Evolutionary conservation across 805 yeast species (phyloP), one percentile per base, ranked within the genome.

Genomic region (Starmera caribaea): DNA sequence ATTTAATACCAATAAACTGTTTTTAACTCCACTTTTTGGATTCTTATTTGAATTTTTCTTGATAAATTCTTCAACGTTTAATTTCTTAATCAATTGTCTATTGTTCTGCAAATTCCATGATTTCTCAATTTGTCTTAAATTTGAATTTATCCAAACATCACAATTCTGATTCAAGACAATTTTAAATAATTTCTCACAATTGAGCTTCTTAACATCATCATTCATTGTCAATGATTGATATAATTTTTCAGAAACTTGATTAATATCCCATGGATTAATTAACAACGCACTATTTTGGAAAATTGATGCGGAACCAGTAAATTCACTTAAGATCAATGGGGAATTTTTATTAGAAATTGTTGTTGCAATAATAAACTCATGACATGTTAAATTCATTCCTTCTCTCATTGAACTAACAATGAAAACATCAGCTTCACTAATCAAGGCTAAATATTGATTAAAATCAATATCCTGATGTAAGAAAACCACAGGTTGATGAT

Each of bases 351-450:
- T 76, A 16, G 68, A 62, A 21, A 21, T 21, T 21, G 26, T 21
- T 1, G 92, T 74, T 21, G 95, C 84, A 40, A 80, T 81, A 33
- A 88, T 73, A 57, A 82, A 92, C 58, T 92, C 98, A 55, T 92
- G 98, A 50, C 96, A 90, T 0, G 97, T 89, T 54, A 92, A 68
- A 52, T 92, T 92, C 88, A 92, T 84, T 21, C 98, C 98, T 59
- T 92, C 98, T 55, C 98, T 79, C 69, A 90, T 74, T 2, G 96
- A 84, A 9, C 94, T 79, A 2, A 90, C 96, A 34, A 84, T 78
- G 53, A 92, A 92, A 1, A 77, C 68, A 48, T 86, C 94, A 1
- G 97, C 96, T 55, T 88, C 97, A 30, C 78, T 65, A 35, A 84
- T 72, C 37, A 92, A 63, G 0, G 96, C 97, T 42, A 92, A 59